Base-by-base conservation (phyloP, 163 green algal species). In the Chloromonas sp. region DNA sequence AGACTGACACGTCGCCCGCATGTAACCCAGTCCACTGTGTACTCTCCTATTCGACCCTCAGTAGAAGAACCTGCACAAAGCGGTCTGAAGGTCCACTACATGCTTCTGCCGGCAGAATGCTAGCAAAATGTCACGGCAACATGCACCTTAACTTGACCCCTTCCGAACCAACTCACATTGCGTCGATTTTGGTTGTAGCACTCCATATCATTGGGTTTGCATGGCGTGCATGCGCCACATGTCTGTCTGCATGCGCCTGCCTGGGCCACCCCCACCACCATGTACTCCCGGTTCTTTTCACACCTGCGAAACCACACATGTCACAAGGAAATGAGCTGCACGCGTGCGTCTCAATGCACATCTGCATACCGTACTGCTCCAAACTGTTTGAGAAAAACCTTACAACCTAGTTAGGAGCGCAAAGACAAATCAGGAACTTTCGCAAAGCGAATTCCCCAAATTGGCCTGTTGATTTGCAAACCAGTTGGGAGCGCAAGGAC, bases 241-340 rank as follows among this genome's bases (percentile, higher is more conserved):
- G 86, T 76, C 58, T 83, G 85, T 36, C 88, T 78, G 61, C 87
- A 87, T 58, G 71, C 81, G 70, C 86, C 87, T 0, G 82, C 78
- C 0, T 60, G 36, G 57, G 70, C 66, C 59, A 79, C 80, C 57
- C 70, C 66, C 1, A 87, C 85, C 11, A 92, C 81, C 90, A 95
- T 94, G 87, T 85, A 93, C 57, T 88, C 85, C 1, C 84, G 57
- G 83, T 93, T 93, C 61, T 87, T 70, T 0, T 5, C 5, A 70
- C n/a, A 61, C 60, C 58, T 70, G 70, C 3, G 58, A 58, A 58
- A 58, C 36, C 57, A 62, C 3, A 11, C 3, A 81, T 36, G 36
- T 36, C 36, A 36, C 36, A 36, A 57, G 14, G 60, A 15, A 60
- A n/a, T 78, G 60, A 84, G 81, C 13, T 59, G 81, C 61, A 36